Percentiles rank a stretch among this genome's conserved stretches.
These are phyloP conservation scores for Scytalidium lignicola DNA, from an alignment of 2,329 filamentous ascomycete genomes.

Conservation along the genomic window DNA sequence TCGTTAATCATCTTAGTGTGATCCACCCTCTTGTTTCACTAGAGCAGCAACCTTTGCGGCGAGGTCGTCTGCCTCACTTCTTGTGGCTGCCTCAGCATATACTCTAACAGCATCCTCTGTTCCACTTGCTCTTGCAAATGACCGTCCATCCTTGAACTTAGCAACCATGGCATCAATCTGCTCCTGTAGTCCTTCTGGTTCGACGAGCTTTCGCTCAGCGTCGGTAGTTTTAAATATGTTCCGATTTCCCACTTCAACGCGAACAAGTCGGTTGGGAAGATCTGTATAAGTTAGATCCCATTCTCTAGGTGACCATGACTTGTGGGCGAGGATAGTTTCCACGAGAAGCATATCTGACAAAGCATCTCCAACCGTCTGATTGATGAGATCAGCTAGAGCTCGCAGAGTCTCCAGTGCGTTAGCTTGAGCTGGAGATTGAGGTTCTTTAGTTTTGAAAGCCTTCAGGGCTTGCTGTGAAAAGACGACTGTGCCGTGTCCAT, in stretches of 20 bases:
- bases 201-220: slow-evolving; percentile 81
- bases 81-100: slow-evolving; percentile 88
- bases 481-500: slow-evolving; percentile 93
- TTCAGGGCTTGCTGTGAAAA: slow-evolving; percentile 83
- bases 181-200: slow-evolving; percentile 72
- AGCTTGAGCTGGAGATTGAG: slow-evolving; percentile 87
- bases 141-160: slow-evolving; percentile 84
- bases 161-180: slow-evolving; percentile 83
- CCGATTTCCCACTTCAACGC: slow-evolving; percentile 84
- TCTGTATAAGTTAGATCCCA: slow-evolving; percentile 93
- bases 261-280: slow-evolving; percentile 89
- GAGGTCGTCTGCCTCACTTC: slow-evolving; percentile 85
- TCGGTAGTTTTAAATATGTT: slow-evolving; percentile 88
- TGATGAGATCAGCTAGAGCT: slow-evolving; percentile 86
- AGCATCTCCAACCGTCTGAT: slow-evolving; percentile 96
- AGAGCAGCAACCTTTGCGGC: slow-evolving; percentile 65
- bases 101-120: slow-evolving; percentile 96
- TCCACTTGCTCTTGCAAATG: slow-evolving; percentile 87
- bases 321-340: slow-evolving; percentile 93
- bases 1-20: neutral
- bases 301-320: slow-evolving; percentile 81
- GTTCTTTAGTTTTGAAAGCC: slow-evolving; percentile 71
- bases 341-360: slow-evolving; percentile 94
- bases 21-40: slow-evolving; percentile 18
- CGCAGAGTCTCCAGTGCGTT: slow-evolving; percentile 80